Evolutionary conservation across 164 flowering plant species (phyloP), one percentile per base, ranked within the genome.

Genomic region (Pachysandra terminalis): DNA sequence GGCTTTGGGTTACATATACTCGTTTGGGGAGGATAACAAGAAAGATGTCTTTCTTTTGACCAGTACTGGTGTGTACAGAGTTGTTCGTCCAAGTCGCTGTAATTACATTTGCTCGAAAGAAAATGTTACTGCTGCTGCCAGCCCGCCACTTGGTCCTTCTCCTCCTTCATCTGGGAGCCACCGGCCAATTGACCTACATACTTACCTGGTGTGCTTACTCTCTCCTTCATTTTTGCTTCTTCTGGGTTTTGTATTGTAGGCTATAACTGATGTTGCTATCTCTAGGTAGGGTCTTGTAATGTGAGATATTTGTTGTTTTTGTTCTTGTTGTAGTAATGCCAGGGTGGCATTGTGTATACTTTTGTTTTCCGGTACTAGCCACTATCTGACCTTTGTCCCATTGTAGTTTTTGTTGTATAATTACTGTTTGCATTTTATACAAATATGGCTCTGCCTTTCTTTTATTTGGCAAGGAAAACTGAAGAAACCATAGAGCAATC

Each of bases 81-180:
- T 82, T 17, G 85, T 70, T 56, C 78, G 73, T 49, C 84, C 88
- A 0, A 81, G 81, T 64, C 81, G 84, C 49, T 82, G 88, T 70
- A 73, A 57, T 22, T 82, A 74, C 51, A 37, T 66, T 32, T 84
- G 88, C 40, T 45, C 51, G 10, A 45, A 45, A 15, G 51, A 45
- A 45, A 45, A 45, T 45, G 51, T 45, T 5, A 45, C 51, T 10
- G 15, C 51, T 45, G 6, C 17, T 45, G 51, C 51, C 1, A 12
- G 51, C 10, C 10, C 10, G n/a, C n/a, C n/a, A 10, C 51, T 15
- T 45, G 51, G 51, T 45, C 51, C 51, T 45, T 12, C 10, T 10
- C 51, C 51, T 10, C 51, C 51, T 45, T 12, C 51, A 45, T 45
- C 14, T 45, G 51, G 51, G 17, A 45, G 14, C 51, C n/a, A n/a